These are phyloP conservation scores for Claviceps pusilla DNA, from an alignment of 2,329 filamentous ascomycete genomes.

Conservation along the genomic window DNA sequence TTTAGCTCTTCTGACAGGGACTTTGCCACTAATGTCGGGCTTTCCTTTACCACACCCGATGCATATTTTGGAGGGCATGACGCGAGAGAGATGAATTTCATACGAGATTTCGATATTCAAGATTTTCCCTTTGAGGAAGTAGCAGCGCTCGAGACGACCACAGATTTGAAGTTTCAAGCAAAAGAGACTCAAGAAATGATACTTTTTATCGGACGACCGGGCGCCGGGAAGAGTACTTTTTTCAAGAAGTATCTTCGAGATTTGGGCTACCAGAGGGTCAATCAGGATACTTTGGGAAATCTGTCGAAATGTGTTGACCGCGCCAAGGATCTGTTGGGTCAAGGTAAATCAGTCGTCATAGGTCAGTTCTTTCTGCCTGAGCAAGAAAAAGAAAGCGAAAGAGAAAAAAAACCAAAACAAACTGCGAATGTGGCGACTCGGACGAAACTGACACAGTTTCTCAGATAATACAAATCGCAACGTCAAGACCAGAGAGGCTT, in stretches of 20 bases:
- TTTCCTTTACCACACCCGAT: constrained; percentile 74
- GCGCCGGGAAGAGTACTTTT: constrained; percentile 83
- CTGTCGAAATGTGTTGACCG: constrained; percentile 56
- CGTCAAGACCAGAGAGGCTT: constrained; percentile 57
- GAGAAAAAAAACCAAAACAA: constrained; percentile 5
- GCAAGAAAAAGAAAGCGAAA: neutral
- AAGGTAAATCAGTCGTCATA: constrained; percentile 57
- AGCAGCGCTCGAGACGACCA: constrained; percentile 8
- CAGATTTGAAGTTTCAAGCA: constrained; percentile 40
- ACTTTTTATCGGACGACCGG: constrained; percentile 76
- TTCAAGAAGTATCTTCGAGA: constrained; percentile 66
- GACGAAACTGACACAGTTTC: neutral
- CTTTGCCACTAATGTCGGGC: constrained; percentile 70
- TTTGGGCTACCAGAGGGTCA: constrained; percentile 68
- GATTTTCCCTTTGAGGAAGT: constrained; percentile 32
- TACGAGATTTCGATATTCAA: constrained; percentile 55
- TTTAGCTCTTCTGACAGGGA: constrained; percentile 59
- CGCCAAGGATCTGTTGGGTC: constrained; percentile 48
- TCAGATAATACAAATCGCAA: constrained; percentile 94
- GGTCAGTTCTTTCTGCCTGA: constrained; percentile 37
- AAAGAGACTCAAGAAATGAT: constrained; percentile 58
- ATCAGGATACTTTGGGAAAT: constrained; percentile 77
- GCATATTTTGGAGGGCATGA: constrained; percentile 69
- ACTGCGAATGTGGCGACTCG: neutral
- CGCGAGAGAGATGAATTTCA: constrained; percentile 42